Evolutionary conservation across 2,329 filamentous ascomycete species (phyloP), one percentile per base, ranked within the genome.

Genomic region (Leptographium galeiforme): DNA sequence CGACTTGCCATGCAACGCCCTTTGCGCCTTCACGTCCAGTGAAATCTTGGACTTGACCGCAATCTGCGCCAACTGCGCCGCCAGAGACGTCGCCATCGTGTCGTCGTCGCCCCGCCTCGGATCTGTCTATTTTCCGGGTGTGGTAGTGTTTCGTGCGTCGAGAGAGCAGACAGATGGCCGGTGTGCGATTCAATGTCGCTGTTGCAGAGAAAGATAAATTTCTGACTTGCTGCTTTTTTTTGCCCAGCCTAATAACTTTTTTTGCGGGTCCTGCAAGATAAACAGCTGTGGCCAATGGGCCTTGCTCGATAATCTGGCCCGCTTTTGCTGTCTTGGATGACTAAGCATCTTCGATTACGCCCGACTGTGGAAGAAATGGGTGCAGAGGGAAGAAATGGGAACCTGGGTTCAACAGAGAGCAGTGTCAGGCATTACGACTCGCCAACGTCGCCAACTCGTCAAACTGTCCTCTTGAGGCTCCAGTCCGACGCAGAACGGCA

Each of bases 61-160:
- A 66, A 98, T 90, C 66, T 88, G 83, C 74, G 90, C 88, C 73
- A 99, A 76, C 78, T 98, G 94, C 73, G 88, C 83, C 70, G 91
- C 87, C 61, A 99, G 85, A 65, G 88, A 84, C 57, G 89, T 60
- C 57, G 62, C 59, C 61, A 62, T 63, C 8, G 44, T 52, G 18
- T 38, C 39, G 18, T 11, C 39, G 34, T 40, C n/a, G 30, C 39
- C 18, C 36, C 36, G 39, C n/a, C 46, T 30, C 18, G 16, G 16
- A n/a, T 48, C 25, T 30, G 16, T n/a, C 18, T 36, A 10, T 25
- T 36, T 38, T 19, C 33, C 34, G 34, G 33, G n/a, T 18, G 46
- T 34, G 32, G 12, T 48, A 16, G 7, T 18, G 4, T 48, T 14
- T 10, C 18, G 40, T 19, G 18, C 8, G 8, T 48, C 6, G n/a